phyloP scores from a whole-genome alignment of 2,329 filamentous ascomycete species.

The Fusarium robinianum region DNA sequence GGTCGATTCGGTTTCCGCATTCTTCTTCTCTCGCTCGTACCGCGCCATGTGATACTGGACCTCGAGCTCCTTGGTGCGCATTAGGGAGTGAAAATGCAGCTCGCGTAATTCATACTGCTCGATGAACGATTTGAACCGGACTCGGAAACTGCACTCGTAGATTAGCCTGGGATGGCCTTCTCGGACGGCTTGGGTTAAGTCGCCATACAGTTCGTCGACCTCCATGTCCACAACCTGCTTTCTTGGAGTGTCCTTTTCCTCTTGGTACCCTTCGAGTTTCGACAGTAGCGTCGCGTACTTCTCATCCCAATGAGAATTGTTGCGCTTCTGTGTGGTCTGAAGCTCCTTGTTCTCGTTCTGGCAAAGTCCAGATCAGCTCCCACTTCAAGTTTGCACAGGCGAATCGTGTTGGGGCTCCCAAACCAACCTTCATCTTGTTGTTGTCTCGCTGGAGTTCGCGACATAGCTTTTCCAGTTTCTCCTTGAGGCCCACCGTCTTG shows the following conservation, averaged over 20 bases:
- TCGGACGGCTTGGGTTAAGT: not conserved
- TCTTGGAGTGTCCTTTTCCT: slow-evolving; percentile 81
- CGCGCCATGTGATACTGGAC: slow-evolving; percentile 89
- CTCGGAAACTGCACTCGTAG: slow-evolving; percentile 67
- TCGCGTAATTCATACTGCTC: slow-evolving; percentile 97
- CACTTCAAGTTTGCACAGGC: not conserved
- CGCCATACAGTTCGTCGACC: slow-evolving; percentile 80
- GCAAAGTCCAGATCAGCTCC: slow-evolving; percentile 30
- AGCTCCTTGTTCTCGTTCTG: slow-evolving; percentile 93
- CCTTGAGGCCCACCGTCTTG: slow-evolving; percentile 88
- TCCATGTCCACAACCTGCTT: slow-evolving; percentile 83
- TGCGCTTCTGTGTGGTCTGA: slow-evolving; percentile 82
- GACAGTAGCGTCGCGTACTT: slow-evolving; percentile 79
- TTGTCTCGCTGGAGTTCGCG: slow-evolving; percentile 95
- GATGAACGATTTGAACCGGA: slow-evolving; percentile 90
- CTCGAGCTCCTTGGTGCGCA: slow-evolving; percentile 94
- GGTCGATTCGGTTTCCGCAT: slow-evolving; percentile 77
- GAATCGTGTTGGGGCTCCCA: not conserved
- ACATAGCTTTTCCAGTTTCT: slow-evolving; percentile 96
- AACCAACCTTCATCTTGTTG: slow-evolving; percentile 89
- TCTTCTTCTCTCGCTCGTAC: slow-evolving; percentile 87
- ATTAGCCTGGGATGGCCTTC: slow-evolving; percentile 10
- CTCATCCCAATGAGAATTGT: slow-evolving; percentile 81
- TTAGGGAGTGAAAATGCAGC: slow-evolving; percentile 86
- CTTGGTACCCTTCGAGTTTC: slow-evolving; percentile 86